Conservation (phyloP, 2,329 filamentous ascomycete genomes). For the Aspergillus brunneoviolaceus region DNA sequence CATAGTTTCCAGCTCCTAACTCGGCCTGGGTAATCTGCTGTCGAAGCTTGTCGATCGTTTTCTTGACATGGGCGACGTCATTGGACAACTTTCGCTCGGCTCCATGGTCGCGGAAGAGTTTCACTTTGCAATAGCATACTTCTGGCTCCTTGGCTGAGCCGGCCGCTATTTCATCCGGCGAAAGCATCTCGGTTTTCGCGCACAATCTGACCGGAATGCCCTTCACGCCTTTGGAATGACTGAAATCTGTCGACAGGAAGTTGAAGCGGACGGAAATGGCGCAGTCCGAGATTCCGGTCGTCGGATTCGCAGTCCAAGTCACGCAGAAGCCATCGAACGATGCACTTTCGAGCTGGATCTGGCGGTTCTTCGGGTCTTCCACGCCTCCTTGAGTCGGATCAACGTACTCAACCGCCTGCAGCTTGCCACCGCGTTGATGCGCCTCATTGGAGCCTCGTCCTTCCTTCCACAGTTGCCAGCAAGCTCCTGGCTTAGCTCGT, state of each 20-base stretch:
- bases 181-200: constrained; percentile 76
- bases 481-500: constrained; percentile 74
- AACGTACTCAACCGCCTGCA: constrained; percentile 94
- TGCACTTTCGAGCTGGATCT: constrained; percentile 69
- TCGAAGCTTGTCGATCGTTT: constrained; percentile 93
- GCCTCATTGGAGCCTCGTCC: constrained; percentile 93
- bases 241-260: constrained; percentile 97
- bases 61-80: constrained; percentile 91
- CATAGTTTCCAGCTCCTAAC: constrained; percentile 58
- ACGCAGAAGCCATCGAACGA: constrained; percentile 96
- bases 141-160: constrained; percentile 52
- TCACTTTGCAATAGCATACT: constrained; percentile 93
- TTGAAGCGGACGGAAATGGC: constrained; percentile 93
- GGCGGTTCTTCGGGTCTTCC: constrained; percentile 57
- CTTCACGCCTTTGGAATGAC: constrained; percentile 97
- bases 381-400: constrained; percentile 60
- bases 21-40: constrained; percentile 82
- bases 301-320: constrained; percentile 72
- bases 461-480: constrained; percentile 95
- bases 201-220: constrained; percentile 92
- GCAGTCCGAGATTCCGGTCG: constrained; percentile 69
- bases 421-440: constrained; percentile 85
- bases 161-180: constrained; percentile 51
- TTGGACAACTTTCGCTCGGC: constrained; percentile 94
- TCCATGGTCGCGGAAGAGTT: constrained; percentile 93